These are phyloP conservation scores for Petunia secreta DNA, from an alignment of 257 asterid genomes.

Conservation along the genomic window DNA sequence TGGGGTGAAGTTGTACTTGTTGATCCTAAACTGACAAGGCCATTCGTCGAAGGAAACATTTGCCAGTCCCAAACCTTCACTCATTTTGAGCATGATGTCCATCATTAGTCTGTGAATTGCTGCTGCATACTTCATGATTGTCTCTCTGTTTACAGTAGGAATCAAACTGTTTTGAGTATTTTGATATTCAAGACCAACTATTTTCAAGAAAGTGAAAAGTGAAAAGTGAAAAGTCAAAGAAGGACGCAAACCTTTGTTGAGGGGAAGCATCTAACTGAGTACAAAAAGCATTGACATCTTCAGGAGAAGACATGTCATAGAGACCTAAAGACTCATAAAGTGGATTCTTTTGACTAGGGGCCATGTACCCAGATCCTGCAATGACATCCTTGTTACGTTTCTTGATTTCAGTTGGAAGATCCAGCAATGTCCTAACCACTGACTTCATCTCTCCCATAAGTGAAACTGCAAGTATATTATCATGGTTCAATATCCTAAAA, in stretches of 20 bases:
- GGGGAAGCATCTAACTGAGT: conserved; percentile 49
- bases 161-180: not conserved
- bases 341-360: conserved; percentile 57
- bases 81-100: conserved; percentile 45
- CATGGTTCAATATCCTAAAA: conserved; percentile 41
- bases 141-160: conserved; percentile 43
- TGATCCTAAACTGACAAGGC: conserved; percentile 71
- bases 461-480: conserved; percentile 35
- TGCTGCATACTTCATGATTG: conserved; percentile 52
- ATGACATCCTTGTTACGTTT: conserved; percentile 49
- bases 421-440: conserved; percentile 46
- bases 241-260: conserved; percentile 51
- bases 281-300: conserved; percentile 54
- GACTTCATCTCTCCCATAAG: conserved; percentile 60
- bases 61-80: conserved; percentile 51
- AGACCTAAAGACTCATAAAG: conserved; percentile 72
- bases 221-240: not conserved
- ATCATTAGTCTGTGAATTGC: conserved; percentile 52
- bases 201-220: not conserved
- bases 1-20: conserved; percentile 58
- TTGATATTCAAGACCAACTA: not conserved
- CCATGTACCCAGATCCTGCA: conserved; percentile 65
- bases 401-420: conserved; percentile 60
- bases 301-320: conserved; percentile 49
- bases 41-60: conserved; percentile 49